Evolutionary conservation across 129 eudicot genomes (phyloP), one percentile per base, ranked within the genome.

Genomic region (Erigeron canadensis): DNA sequence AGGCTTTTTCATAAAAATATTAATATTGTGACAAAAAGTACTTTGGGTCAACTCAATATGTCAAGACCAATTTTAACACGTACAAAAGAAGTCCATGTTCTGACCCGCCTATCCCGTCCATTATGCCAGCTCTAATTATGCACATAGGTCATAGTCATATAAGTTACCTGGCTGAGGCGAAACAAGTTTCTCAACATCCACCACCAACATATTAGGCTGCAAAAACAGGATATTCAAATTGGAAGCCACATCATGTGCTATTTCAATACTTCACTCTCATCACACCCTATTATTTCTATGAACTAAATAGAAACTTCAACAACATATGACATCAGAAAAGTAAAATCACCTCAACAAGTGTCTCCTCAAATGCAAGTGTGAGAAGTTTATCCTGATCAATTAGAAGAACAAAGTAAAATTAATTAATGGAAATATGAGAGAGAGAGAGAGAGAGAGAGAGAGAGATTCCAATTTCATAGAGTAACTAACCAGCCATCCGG

Each of bases 141-240:
- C 9, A 47, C 22, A 22, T 54, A 46, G 39, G 58, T 55, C 8
- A 43, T 28, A 28, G 34, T 28, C 28, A 65, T 18, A 58, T 6
- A 58, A 79, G 15, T 73, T 86, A 90, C 99, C 99, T 81, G 85
- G 73, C 38, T 81, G 80, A 4, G 99, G 89, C 57, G 99, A 81
- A 69, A 77, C 91, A 51, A 87, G 84, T 69, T 90, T 94, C 73
- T 84, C 97, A 39, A 94, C 74, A 77, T 94, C 99, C 80, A 94
- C 97, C 74, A 94, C 99, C 84, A 94, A 74, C 99, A 94, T 94
- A 64, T 94, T 94, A 65, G 99, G 99, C 99, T 94, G 90, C 80
- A 82, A 74, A 77, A 50, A 56, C 17, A 62, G 41, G 37, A 28
- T 3, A 28, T n/a, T 46, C 50, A 19, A 58, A 50, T 62, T 3